Evolutionary conservation across 331 rosid species (phyloP).

Genomic region (Rhamnella rubrinervis): DNA sequence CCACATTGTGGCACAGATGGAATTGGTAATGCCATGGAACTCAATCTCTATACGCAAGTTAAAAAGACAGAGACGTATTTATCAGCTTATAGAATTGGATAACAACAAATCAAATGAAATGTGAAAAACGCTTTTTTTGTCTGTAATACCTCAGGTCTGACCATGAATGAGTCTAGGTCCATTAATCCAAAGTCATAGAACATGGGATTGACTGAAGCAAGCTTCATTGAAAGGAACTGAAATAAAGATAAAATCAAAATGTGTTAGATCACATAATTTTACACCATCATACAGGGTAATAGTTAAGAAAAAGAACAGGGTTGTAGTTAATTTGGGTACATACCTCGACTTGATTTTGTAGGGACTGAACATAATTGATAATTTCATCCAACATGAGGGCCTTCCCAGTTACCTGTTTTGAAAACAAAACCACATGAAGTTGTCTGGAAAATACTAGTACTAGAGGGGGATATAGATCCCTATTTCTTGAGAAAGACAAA

Average conservation of each 20-base stretch:
- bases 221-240: constrained; percentile 89
- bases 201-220: constrained; percentile 68
- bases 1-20: constrained; percentile 42
- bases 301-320: background rate
- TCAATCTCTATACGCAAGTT: constrained; percentile 38
- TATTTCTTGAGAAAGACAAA: constrained; percentile 21
- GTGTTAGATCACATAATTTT: too few species aligned
- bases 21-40: constrained; percentile 31
- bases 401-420: constrained; percentile 75
- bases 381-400: constrained; percentile 94
- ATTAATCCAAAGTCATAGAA: constrained; percentile 46
- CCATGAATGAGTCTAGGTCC: constrained; percentile 52
- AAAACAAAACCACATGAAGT: constrained; percentile 42
- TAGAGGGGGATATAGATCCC: constrained; percentile 4
- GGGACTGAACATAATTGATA: constrained; percentile 91
- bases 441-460: constrained; percentile 28
- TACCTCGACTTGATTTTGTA: constrained; percentile 98
- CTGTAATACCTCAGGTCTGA: constrained; percentile 53
- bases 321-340: constrained; percentile 37
- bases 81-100: constrained; percentile 12
- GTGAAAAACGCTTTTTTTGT: background rate
- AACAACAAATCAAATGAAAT: background rate
- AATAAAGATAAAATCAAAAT: background rate
- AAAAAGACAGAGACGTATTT: background rate
- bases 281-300: background rate